These are phyloP conservation scores for Sequoiadendron giganteum DNA, from an alignment of 75 land plant genomes.

Conservation along the genomic window DNA sequence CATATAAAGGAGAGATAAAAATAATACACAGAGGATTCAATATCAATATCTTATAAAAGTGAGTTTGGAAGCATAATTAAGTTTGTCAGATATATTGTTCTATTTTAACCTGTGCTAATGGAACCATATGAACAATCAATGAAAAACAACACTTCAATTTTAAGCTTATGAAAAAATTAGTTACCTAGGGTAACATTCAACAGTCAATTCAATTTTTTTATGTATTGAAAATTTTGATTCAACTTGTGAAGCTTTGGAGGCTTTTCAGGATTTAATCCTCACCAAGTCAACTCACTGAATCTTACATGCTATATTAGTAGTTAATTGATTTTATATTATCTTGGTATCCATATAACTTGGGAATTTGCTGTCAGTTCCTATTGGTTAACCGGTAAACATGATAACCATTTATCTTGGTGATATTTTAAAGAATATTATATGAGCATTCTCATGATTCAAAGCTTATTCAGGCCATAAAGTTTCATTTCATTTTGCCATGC, in stretches of 20 bases:
- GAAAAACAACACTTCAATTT: not conserved
- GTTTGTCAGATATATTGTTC: not conserved
- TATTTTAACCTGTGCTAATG: not conserved
- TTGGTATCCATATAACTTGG: not conserved
- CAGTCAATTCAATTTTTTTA: not conserved
- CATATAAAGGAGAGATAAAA: no score
- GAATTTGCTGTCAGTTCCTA: not conserved
- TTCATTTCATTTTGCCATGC: not conserved
- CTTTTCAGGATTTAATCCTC: not conserved
- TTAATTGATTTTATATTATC: not conserved
- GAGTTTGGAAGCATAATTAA: no score
- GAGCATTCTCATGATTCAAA: not conserved
- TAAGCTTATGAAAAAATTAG: not conserved
- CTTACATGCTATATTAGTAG: not conserved
- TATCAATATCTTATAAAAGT: no score
- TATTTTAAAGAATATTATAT: not conserved
- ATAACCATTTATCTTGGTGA: not conserved
- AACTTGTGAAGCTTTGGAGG: not conserved
- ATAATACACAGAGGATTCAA: no score
- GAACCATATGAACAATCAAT: not conserved
- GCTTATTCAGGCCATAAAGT: not conserved
- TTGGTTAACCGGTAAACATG: not conserved
- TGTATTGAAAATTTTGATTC: not conserved
- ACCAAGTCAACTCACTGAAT: not conserved
- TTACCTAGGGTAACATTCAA: not conserved